Conservation (phyloP, 1,284 basidiomycete species). For the Fomes fomentarius region DNA sequence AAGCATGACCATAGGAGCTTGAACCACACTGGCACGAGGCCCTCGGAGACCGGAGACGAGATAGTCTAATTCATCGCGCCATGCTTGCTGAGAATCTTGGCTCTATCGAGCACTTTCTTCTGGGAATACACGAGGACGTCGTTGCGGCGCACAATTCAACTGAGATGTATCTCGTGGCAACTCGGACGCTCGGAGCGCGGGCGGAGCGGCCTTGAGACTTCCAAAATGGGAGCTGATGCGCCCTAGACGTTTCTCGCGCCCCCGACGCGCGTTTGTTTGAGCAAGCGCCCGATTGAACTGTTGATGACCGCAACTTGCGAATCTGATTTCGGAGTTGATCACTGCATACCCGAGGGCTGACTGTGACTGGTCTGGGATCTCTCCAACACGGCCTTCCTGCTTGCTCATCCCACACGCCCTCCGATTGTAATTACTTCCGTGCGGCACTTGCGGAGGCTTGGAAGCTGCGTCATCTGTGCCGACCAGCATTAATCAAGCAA, state of each 20-base stretch:
- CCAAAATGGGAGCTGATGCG: constrained; percentile 6
- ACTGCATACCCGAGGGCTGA: too few relatives aligned
- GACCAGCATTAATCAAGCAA: neutral
- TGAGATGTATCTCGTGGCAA: neutral
- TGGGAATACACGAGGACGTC: too few relatives aligned
- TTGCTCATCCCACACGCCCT: too few relatives aligned
- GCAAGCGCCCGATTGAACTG: too few relatives aligned
- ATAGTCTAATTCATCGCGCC: neutral
- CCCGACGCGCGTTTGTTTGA: constrained; percentile 2
- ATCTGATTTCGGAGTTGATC: too few relatives aligned
- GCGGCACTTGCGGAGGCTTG: neutral
- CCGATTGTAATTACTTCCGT: too few relatives aligned
- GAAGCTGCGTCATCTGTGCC: neutral
- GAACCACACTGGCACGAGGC: neutral
- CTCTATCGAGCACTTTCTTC: too few relatives aligned
- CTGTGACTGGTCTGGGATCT: too few relatives aligned
- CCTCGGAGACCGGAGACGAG: neutral
- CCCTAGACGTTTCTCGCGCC: constrained; percentile 1
- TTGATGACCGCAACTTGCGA: neutral
- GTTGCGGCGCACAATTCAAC: neutral
- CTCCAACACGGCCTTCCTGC: too few relatives aligned
- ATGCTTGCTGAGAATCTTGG: too few relatives aligned
- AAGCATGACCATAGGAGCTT: too few relatives aligned
- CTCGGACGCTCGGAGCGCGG: too few relatives aligned
- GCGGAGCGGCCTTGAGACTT: neutral